Conservation (phyloP, 2,329 filamentous ascomycete genomes). For the Fusarium algeriense region DNA sequence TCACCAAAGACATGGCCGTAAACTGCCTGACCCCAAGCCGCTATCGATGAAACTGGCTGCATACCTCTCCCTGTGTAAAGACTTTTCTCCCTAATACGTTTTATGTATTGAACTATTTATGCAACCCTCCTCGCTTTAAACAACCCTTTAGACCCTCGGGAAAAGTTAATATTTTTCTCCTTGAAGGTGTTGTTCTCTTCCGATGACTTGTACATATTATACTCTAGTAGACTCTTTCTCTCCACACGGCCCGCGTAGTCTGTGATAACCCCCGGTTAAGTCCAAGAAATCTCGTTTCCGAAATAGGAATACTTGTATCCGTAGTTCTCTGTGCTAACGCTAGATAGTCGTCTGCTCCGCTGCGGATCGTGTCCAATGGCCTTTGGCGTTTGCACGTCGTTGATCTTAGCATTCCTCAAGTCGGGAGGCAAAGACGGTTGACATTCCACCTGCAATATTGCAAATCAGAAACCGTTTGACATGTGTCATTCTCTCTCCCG, state of each 20-base stretch:
- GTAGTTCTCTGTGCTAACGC: not conserved
- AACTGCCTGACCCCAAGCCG: slow-evolving; percentile 3
- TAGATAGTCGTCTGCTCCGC: not conserved
- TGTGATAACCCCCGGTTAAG: not conserved
- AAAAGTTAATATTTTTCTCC: not conserved
- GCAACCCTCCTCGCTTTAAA: not conserved
- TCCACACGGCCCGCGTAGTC: slow-evolving; percentile 33
- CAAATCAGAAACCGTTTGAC: slow-evolving; percentile 31
- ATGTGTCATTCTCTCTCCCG: slow-evolving; percentile 18
- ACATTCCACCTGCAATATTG: slow-evolving; percentile 23
- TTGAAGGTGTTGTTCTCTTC: not conserved
- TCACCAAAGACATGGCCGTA: not conserved
- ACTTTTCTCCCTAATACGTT: slow-evolving; percentile 1
- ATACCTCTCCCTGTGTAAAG: slow-evolving; percentile 14
- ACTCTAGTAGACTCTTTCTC: slow-evolving; percentile 1
- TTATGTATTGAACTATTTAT: slow-evolving; percentile 21
- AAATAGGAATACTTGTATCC: not conserved
- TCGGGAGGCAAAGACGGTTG: slow-evolving; percentile 29
- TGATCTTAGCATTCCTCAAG: slow-evolving; percentile 30
- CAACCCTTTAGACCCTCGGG: not conserved
- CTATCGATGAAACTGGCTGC: slow-evolving; percentile 16
- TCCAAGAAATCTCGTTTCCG: slow-evolving; percentile 1
- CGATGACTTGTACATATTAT: not conserved
- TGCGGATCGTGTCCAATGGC: not conserved
- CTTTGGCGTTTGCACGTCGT: not conserved